Percentiles rank a stretch among this genome's conserved stretches.
Evolutionary conservation across 805 yeast genomes (phyloP).

Genomic region (Metschnikowia bowlesiae): DNA sequence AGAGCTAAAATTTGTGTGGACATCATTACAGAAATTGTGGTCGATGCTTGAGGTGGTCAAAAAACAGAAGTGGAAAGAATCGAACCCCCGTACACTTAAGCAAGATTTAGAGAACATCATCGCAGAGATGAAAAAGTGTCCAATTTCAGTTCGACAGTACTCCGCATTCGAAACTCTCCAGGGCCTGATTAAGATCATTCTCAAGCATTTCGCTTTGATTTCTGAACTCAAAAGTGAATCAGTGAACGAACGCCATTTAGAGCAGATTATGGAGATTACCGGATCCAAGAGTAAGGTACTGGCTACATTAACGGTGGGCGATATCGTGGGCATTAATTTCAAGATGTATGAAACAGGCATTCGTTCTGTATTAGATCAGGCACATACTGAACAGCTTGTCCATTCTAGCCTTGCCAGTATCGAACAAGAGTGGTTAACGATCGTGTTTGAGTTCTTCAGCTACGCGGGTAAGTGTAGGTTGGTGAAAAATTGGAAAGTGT

Average conservation of each 20-base stretch:
- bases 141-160: conserved; percentile 59
- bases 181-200: conserved; percentile 34
- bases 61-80: conserved; percentile 43
- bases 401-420: conserved; percentile 53
- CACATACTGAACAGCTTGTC: conserved; percentile 67
- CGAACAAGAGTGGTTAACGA: conserved; percentile 50
- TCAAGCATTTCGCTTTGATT: conserved; percentile 37
- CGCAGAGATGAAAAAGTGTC: conserved; percentile 45
- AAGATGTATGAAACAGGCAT: conserved; percentile 42
- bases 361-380: conserved; percentile 50
- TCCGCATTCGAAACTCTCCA: conserved; percentile 64
- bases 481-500: conserved; percentile 61
- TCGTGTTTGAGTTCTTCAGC: conserved; percentile 49
- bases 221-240: conserved; percentile 50
- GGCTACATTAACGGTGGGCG: conserved; percentile 44
- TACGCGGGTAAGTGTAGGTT: conserved; percentile 51
- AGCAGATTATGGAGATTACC: conserved; percentile 34
- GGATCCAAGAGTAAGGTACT: conserved; percentile 18
- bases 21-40: conserved; percentile 50
- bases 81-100: conserved; percentile 44
- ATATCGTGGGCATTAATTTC: conserved; percentile 58
- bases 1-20: conserved; percentile 63
- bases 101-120: conserved; percentile 49
- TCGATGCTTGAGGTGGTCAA: conserved; percentile 41
- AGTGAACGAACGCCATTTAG: conserved; percentile 68